Conservation (phyloP, 306 rosid species). For the Quercus wislizeni region DNA sequence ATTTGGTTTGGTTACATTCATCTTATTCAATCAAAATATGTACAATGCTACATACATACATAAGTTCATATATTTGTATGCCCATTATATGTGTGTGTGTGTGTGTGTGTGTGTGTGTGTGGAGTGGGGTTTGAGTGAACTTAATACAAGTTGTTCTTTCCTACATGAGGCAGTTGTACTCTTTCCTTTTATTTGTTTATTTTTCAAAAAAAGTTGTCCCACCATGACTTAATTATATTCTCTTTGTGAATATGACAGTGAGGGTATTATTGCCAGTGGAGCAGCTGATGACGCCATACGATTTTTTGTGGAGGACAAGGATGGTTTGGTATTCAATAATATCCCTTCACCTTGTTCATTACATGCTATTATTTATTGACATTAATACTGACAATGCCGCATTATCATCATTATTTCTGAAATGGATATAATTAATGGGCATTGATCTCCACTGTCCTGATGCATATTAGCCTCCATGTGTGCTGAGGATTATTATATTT, state of each 20-base stretch:
- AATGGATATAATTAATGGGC: background rate
- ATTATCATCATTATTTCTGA: background rate
- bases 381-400: background rate
- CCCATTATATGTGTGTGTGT: background rate
- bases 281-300: conserved; percentile 91
- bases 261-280: conserved; percentile 90
- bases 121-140: background rate
- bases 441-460: background rate
- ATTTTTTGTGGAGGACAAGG: conserved; percentile 64
- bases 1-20: background rate
- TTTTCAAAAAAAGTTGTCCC: conserved; percentile 10
- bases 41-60: background rate
- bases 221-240: conserved; percentile 19
- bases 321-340: conserved; percentile 50
- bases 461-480: background rate
- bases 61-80: too few species aligned
- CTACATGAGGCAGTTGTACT: background rate
- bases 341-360: background rate
- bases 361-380: background rate
- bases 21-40: background rate
- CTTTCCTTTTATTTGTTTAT: background rate
- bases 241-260: conserved; percentile 49
- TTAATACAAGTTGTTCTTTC: background rate
- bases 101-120: background rate
- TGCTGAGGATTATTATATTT: background rate